phyloP scores from a whole-genome alignment of 1,284 basidiomycete genomes.

The Waitea zeae region DNA sequence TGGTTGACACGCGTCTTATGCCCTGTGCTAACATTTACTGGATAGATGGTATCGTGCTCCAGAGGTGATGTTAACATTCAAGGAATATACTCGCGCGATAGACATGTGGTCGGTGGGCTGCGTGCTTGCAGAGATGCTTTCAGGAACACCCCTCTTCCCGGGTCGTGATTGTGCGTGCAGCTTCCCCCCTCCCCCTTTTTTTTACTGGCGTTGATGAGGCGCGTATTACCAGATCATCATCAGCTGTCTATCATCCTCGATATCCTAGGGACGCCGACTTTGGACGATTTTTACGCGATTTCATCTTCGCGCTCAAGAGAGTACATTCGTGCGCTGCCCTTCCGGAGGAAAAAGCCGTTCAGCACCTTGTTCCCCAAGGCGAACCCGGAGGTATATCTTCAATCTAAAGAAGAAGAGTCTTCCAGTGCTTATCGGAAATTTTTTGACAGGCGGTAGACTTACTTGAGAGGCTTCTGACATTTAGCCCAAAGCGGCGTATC shows the following conservation, averaged over 20 bases:
- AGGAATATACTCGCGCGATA: constrained; percentile 85
- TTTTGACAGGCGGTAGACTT: constrained; percentile 84
- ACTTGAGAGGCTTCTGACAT: constrained; percentile 79
- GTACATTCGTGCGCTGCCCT: constrained; percentile 86
- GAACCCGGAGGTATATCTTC: constrained; percentile 44
- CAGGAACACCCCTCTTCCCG: constrained; percentile 80
- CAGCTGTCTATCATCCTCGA: constrained; percentile 80
- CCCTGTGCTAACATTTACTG: not conserved
- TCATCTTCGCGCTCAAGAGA: constrained; percentile 75
- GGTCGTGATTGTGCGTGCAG: constrained; percentile 57
- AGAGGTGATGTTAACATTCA: constrained; percentile 92
- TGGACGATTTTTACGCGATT: constrained; percentile 90
- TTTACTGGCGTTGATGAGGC: constrained; percentile 18
- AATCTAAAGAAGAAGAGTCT: not conserved
- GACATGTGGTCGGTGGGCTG: constrained; percentile 92
- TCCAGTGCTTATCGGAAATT: constrained; percentile 1
- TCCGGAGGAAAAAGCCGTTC: constrained; percentile 76
- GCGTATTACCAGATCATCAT: constrained; percentile 62
- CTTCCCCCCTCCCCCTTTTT: constrained; percentile 18
- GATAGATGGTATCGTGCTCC: constrained; percentile 84
- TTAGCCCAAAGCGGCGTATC: constrained; percentile 84
- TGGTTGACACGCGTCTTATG: not conserved
- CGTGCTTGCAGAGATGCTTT: constrained; percentile 88
- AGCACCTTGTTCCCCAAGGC: constrained; percentile 62
- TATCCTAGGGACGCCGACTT: constrained; percentile 75